Evolutionary conservation across 1,284 basidiomycete species (phyloP).

Genomic region (Rhodotorula sp.): DNA sequence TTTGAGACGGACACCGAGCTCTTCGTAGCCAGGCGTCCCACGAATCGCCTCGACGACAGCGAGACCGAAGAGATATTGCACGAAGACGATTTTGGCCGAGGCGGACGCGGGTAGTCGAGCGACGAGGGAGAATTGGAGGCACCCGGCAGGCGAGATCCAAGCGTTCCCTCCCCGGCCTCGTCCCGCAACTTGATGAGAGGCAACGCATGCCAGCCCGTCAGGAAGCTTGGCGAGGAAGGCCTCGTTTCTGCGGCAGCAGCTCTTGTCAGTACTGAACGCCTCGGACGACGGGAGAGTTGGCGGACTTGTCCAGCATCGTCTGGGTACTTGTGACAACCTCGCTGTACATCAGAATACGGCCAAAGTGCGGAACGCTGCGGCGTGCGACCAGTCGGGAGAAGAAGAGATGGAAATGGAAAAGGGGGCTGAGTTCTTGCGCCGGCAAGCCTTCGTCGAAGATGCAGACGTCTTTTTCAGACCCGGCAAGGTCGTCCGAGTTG

Average conservation of each 20-base stretch:
- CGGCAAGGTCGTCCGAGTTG: constrained; percentile 23
- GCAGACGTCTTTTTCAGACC: constrained; percentile 56
- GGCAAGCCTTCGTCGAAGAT: constrained; percentile 49
- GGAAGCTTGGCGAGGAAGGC: constrained; percentile 68
- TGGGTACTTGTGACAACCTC: constrained; percentile 93
- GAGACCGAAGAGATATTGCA: constrained; percentile 91
- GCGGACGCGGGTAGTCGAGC: constrained; percentile 62
- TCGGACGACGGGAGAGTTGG: neutral
- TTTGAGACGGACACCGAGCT: constrained; percentile 70
- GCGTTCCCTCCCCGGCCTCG: constrained; percentile 84
- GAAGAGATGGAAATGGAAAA: constrained; percentile 53
- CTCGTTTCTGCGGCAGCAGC: constrained; percentile 63
- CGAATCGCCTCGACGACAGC: constrained; percentile 83
- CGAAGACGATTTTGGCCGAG: constrained; percentile 74
- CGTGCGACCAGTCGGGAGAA: constrained; percentile 39
- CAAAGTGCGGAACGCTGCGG: constrained; percentile 46
- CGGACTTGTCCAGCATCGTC: constrained; percentile 84
- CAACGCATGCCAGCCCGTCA: constrained; percentile 73
- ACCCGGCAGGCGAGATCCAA: constrained; percentile 91
- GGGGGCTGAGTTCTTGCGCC: constrained; percentile 48
- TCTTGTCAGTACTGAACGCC: neutral
- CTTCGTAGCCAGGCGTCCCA: constrained; percentile 43
- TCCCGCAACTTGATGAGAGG: constrained; percentile 81
- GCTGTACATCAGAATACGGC: constrained; percentile 77
- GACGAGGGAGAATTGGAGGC: constrained; percentile 80